Evolutionary conservation across 208 protist genomes (phyloP).

Genomic region (Acanthamoeba healyi): DNA sequence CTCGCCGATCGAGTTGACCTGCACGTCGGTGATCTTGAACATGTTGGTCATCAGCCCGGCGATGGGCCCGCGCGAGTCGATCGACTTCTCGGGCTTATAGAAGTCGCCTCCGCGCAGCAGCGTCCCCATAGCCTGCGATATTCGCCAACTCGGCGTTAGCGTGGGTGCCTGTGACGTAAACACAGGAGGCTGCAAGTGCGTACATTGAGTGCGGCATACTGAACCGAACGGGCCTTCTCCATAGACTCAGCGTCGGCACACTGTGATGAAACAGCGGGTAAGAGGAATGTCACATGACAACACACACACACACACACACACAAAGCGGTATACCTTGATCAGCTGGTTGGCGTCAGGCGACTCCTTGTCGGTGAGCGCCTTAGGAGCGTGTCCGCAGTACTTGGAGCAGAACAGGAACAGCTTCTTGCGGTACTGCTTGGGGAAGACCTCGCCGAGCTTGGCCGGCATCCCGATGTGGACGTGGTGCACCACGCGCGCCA

Average conservation of each 20-base stretch:
- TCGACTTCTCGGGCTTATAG: constrained; percentile 19
- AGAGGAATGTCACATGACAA: too few relatives aligned
- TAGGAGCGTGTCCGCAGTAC: constrained; percentile 48
- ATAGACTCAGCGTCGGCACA: background rate
- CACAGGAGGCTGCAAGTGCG: background rate
- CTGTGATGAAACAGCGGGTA: background rate
- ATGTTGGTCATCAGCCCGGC: background rate
- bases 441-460: constrained; percentile 39
- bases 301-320: too few relatives aligned
- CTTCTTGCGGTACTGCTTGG: constrained; percentile 64
- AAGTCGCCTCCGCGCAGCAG: constrained; percentile 22
- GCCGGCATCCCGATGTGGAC: background rate
- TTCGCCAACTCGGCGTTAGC: background rate
- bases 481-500: background rate
- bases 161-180: background rate
- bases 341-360: constrained; percentile 19
- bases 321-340: constrained; percentile 49
- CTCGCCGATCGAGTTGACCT: background rate
- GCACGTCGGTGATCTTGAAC: constrained; percentile 23
- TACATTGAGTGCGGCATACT: constrained; percentile 53
- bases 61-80: background rate
- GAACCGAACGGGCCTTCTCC: constrained; percentile 37
- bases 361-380: constrained; percentile 35
- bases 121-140: background rate
- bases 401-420: constrained; percentile 64